Base-by-base conservation (phyloP, 1,139 yeast species). In the Blastobotrys buckinghamii region DNA sequence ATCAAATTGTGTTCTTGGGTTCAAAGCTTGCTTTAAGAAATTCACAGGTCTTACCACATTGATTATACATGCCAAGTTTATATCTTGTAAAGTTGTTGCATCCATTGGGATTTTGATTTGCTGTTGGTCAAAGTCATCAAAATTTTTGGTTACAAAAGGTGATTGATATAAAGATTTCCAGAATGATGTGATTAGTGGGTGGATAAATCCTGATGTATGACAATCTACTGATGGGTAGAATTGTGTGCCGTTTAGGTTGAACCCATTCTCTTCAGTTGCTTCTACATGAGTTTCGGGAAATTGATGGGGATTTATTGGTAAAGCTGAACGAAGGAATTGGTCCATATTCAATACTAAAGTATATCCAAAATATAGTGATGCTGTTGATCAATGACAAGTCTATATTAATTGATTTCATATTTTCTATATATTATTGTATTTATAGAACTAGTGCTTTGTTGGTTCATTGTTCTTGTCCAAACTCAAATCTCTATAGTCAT, bases 11-110 rank as follows among this genome's bases (percentile, higher is more conserved):
- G 6, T 29, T 6, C 9, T 13, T 20, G 38, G 27, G 8, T 12
- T 13, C 33, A 42, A 15, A 2, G 16, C 4, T 19, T 27, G 30
- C 36, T 40, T 24, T 12, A 24, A 8, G n/a, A 16, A 16, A 8
- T 22, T 7, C 1, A 45, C 37, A 12, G 49, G 49, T 6, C 45
- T 30, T 12, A 29, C 19, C 2, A 37, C 40, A 30, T 46, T 45
- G 2, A 40, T 41, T 15, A 29, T 22, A 2, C 22, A 27, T 5
- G 36, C 45, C 6, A 39, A 15, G 8, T 24, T 10, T 5, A 39
- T 27, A 20, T 39, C 42, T 22, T 39, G 42, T 26, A 35, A 19
- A 9, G 42, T 17, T 16, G 33, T 24, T 15, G 39, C 17, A 27
- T 36, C 24, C 27, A 19, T 17, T 6, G n/a, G 39, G 27, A 36